These are phyloP conservation scores for Clarireedia hainanense DNA, from an alignment of 2,329 filamentous ascomycete species.

Conservation along the genomic window DNA sequence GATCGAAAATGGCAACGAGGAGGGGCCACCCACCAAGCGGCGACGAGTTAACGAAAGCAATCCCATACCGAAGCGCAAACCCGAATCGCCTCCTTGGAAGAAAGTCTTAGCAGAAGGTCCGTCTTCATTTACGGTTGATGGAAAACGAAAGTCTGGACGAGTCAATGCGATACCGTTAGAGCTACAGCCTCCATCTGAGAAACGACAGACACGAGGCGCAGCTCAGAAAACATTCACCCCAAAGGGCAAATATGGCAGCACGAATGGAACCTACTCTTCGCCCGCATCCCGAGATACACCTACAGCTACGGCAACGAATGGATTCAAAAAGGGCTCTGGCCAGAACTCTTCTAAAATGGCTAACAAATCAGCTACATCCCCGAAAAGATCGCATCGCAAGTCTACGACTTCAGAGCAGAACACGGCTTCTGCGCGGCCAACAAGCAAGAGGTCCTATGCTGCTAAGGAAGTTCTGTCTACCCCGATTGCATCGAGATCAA, in stretches of 20 bases:
- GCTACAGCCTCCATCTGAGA: conserved; percentile 41
- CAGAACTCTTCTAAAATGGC: conserved; percentile 18
- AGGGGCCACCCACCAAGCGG: conserved; percentile 54
- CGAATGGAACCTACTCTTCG: conserved; percentile 16
- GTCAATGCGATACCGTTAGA: conserved; percentile 51
- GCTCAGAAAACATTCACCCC: conserved; percentile 29
- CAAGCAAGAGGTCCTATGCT: conserved; percentile 16
- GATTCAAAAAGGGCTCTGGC: conserved; percentile 13
- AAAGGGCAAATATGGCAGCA: conserved; percentile 22
- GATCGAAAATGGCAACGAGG: conserved; percentile 27
- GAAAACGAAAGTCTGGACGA: conserved; percentile 58
- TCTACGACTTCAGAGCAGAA: conserved; percentile 21
- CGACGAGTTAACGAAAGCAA: conserved; percentile 48
- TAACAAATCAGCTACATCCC: conserved; percentile 20
- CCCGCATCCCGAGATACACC: conserved; percentile 15
- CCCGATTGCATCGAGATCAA: conserved; percentile 14
- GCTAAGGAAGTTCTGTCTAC: conserved; percentile 19
- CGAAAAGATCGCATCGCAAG: conserved; percentile 25
- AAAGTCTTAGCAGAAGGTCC: conserved; percentile 76
- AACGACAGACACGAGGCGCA: conserved; percentile 43
- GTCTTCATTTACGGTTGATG: conserved; percentile 72
- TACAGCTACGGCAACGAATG: conserved; percentile 15
- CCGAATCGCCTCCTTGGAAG: conserved; percentile 88
- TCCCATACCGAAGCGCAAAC: conserved; percentile 41
- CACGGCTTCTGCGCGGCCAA: conserved; percentile 18